Conservation (phyloP, 257 asterid species). For the Linaria vulgaris region DNA sequence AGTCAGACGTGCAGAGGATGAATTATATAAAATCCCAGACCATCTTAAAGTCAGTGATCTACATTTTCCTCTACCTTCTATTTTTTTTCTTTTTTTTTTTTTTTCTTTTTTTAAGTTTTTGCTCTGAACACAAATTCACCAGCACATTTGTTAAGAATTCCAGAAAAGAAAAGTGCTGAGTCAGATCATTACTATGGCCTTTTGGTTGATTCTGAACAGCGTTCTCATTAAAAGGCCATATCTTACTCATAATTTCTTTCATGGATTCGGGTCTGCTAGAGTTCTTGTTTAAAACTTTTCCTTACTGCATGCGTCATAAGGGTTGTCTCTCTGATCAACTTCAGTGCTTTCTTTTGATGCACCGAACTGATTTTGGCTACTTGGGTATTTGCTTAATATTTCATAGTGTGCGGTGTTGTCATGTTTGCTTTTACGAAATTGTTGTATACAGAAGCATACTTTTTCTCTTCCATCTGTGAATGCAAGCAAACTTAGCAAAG, state of each 20-base stretch:
- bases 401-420: too few species aligned
- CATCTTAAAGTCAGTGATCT: conserved; percentile 71
- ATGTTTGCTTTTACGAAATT: background rate
- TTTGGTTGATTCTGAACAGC: background rate
- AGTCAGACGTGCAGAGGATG: conserved; percentile 81
- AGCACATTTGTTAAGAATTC: background rate
- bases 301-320: background rate
- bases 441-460: background rate
- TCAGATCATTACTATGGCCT: background rate
- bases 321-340: background rate
- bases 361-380: background rate
- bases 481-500: background rate
- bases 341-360: background rate
- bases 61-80: conserved; percentile 11
- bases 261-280: background rate
- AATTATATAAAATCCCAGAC: conserved; percentile 86
- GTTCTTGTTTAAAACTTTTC: background rate
- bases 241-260: background rate
- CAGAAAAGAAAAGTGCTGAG: background rate
- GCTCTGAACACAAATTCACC: background rate
- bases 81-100: conserved; percentile 1
- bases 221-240: background rate
- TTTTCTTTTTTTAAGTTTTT: too few species aligned
- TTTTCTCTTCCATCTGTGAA: background rate
- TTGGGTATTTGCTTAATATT: too few species aligned